Evolutionary conservation across 2,329 filamentous ascomycete species (phyloP), one percentile per base, ranked within the genome.

Genomic region (Drechslerella stenobrocha): DNA sequence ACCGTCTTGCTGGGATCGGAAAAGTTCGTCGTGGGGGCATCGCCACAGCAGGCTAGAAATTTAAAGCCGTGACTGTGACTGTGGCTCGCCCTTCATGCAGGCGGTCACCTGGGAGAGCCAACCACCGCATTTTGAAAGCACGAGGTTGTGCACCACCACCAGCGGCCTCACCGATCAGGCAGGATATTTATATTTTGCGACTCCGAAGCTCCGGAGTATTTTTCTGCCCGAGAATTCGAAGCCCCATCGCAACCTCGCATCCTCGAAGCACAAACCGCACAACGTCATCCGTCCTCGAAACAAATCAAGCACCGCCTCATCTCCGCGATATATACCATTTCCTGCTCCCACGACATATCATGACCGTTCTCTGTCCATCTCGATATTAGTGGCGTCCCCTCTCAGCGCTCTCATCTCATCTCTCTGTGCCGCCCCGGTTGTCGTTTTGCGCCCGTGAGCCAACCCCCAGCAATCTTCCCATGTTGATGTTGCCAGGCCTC

Each of bases 101-200:
- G 51, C 37, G 61, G 61, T 66, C 61, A 66, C 50, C 50, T 56
- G 63, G 63, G 26, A n/a, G 28, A 30, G 52, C 63, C 55, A 67
- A 59, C 63, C 55, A 59, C 61, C 63, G 63, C 50, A 60, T 55
- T 60, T 60, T 60, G 63, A 53, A 59, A 30, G 32, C 53, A 48
- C 30, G 45, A 35, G 53, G 47, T 32, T 34, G 35, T 48, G 52
- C 34, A 59, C 15, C 28, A 42, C 24, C 32, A 18, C 42, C 50
- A 57, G 46, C 13, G 37, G 52, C 59, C 58, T 57, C 52, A 59
- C 61, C 37, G 52, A 51, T 57, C 34, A 30, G 61, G 53, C 42
- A 59, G 56, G 48, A 58, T 44, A 58, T 58, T 44, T 52, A 46
- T 42, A 20, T 42, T 53, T 46, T 48, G 50, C 32, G 51, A 26